Percentiles rank a stretch among this genome's conserved stretches.
Evolutionary conservation across 352 stramenopile species (phyloP).

Genomic region (Phytophthora lateralis): DNA sequence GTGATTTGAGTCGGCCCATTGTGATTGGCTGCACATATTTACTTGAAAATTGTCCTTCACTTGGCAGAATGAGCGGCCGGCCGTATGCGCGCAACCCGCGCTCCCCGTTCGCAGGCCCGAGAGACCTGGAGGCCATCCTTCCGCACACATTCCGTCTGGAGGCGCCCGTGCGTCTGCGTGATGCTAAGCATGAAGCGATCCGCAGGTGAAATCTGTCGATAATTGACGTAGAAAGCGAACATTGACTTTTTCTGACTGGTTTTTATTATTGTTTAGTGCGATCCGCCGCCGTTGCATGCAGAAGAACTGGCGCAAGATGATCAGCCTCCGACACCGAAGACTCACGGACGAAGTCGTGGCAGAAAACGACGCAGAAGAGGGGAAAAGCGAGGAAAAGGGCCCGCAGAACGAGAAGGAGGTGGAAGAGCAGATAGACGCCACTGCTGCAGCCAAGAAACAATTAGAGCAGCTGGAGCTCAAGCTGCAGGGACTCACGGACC

Average conservation of each 20-base stretch:
- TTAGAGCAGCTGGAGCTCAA: conserved; percentile 55
- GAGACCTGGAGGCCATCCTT: conserved; percentile 63
- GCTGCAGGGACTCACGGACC: conserved; percentile 55
- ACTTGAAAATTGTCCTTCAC: conserved; percentile 17
- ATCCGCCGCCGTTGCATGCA: conserved; percentile 73
- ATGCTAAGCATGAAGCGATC: conserved; percentile 57
- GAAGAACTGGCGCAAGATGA: conserved; percentile 85
- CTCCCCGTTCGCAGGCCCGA: conserved; percentile 49
- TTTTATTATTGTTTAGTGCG: conserved; percentile 37
- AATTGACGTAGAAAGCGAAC: neutral
- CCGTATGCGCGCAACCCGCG: conserved; percentile 68
- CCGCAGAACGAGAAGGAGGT: conserved; percentile 25
- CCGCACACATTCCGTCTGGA: conserved; percentile 63
- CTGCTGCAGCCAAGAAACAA: conserved; percentile 35
- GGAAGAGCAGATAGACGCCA: conserved; percentile 30
- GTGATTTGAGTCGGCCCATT: conserved; percentile 14
- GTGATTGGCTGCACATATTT: conserved; percentile 23
- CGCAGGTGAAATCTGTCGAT: conserved; percentile 34
- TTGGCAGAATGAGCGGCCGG: conserved; percentile 61
- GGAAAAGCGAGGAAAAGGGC: conserved; percentile 18
- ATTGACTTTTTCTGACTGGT: neutral
- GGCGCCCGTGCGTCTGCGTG: conserved; percentile 21
- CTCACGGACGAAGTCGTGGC: conserved; percentile 22
- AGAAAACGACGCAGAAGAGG: conserved; percentile 13
- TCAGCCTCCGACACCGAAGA: conserved; percentile 52